Evolutionary conservation across 305 asterid genomes (phyloP), one percentile per base, ranked within the genome.

Genomic region (Striga hermonthica): DNA sequence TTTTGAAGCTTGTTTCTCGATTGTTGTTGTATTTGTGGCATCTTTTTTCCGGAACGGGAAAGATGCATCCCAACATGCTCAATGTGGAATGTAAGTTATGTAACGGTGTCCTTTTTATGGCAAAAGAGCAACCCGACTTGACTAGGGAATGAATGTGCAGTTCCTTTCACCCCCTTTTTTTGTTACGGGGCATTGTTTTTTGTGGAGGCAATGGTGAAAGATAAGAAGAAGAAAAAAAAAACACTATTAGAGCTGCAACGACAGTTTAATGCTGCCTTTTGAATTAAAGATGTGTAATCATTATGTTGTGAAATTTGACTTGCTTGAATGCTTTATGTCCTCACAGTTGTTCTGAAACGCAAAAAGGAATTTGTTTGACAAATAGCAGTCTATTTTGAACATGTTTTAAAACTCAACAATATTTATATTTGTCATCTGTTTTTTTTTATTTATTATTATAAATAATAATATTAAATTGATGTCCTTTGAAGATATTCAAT

Each of bases 1-100:
- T 82, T 79, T 85, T 75, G 81, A 83, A 72, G 81, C 81, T 79
- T 66, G 68, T 75, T 75, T 75, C 70, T 66, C 80, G 75, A 75
- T 90, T 22, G 31, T 22, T 22, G 31, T 80, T 72, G 80, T 54
- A 54, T 54, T 4, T 45, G 7, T 74, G 74, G 35, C 67, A 71
- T 80, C n/a, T 77, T 72, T 84, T 50, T 79, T 69, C 71, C 74
- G 72, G 68, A 74, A 79, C 73, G 72, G 59, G 54, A 75, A 70
- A 67, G 76, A 76, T 62, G 64, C 66, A 62, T 53, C 9, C 40
- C 61, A 69, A 38, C 60, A 28, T 56, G n/a, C 61, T 56, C 61
- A 13, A 15, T 52, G 31, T 22, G 31, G 31, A 22, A 22, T 22
- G 31, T 22, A 22, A 22, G 31, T 22, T 22, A 22, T 22, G 31